Evolutionary conservation across 2,329 filamentous ascomycete genomes (phyloP).

Genomic region (Cladosporium sp.): DNA sequence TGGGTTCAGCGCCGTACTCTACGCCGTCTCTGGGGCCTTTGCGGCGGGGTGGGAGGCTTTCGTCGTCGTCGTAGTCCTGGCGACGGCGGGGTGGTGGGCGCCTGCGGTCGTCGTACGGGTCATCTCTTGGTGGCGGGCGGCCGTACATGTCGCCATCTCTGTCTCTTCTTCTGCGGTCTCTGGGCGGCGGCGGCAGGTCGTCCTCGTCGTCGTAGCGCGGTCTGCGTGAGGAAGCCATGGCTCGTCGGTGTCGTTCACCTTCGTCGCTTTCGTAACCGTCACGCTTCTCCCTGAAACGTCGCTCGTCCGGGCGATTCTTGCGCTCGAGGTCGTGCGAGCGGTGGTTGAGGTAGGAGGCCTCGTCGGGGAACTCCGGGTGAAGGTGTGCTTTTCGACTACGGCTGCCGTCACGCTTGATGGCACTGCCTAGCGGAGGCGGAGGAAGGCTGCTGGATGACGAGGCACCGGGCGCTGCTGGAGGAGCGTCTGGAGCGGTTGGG

Average conservation of each 20-base stretch:
- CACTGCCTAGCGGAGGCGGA: conserved; percentile 30
- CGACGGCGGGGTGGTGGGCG: conserved; percentile 13
- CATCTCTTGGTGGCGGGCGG: conserved; percentile 12
- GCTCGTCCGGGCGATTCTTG: conserved; percentile 27
- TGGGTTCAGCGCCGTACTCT: conserved; percentile 15
- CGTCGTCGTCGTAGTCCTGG: conserved; percentile 22
- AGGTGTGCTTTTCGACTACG: conserved; percentile 26
- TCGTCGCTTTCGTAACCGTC: conserved; percentile 35
- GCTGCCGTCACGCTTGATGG: conserved; percentile 30
- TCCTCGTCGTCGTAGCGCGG: conserved; percentile 18
- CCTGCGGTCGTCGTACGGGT: conserved; percentile 13
- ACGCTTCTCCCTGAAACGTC: conserved; percentile 30
- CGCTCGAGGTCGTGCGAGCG: conserved; percentile 30
- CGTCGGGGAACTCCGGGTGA: conserved; percentile 30
- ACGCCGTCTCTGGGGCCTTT: conserved; percentile 17
- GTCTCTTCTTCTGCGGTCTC: conserved; percentile 4
- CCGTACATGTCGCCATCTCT: conserved; percentile 10
- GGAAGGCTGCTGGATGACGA: conserved; percentile 19
- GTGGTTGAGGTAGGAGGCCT: conserved; percentile 29
- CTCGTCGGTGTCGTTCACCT: conserved; percentile 27
- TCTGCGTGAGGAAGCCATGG: conserved; percentile 4
- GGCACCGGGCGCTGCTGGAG: background rate
- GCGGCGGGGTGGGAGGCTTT: conserved; percentile 22
- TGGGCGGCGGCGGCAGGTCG: background rate
- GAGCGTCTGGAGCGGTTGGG: conserved; percentile 6